Conservation (phyloP, 2,329 filamentous ascomycete genomes). For the Claviceps fusiformis region DNA sequence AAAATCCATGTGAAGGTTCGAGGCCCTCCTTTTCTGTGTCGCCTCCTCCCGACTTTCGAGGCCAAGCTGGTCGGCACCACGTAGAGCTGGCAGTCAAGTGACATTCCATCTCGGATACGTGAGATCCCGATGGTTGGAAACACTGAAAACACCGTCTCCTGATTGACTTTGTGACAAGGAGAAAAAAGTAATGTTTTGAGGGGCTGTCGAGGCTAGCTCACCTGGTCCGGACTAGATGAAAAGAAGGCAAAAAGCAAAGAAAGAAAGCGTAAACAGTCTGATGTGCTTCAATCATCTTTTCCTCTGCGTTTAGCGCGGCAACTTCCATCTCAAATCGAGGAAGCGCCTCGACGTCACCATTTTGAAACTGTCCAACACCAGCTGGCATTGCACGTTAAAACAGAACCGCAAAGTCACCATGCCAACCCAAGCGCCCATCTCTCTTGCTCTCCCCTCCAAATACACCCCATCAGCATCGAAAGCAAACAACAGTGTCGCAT, state of each 20-base stretch:
- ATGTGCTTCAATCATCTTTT: background rate
- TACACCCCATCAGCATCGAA: slow-evolving; percentile 23
- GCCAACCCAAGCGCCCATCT: slow-evolving; percentile 10
- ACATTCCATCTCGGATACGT: background rate
- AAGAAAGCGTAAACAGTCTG: background rate
- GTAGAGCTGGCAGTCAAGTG: background rate
- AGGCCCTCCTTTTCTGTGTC: background rate
- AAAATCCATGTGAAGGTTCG: background rate
- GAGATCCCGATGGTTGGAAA: slow-evolving; percentile 1
- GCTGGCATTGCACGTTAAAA: background rate
- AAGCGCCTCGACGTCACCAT: background rate
- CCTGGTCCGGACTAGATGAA: background rate
- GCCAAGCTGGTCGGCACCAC: no score
- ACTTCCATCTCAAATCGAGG: background rate
- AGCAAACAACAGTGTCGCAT: slow-evolving; percentile 15
- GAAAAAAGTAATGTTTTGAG: no score
- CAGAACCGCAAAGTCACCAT: slow-evolving; percentile 1
- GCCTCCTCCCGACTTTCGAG: no score
- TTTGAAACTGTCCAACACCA: background rate
- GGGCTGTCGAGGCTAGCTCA: background rate
- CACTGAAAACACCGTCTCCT: no score
- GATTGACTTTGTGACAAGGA: background rate
- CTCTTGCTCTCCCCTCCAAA: slow-evolving; percentile 30
- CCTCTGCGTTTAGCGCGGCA: background rate
- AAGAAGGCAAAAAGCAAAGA: background rate